These are phyloP conservation scores for Ilex paraguariensis DNA, from an alignment of 305 asterid genomes.

Conservation along the genomic window DNA sequence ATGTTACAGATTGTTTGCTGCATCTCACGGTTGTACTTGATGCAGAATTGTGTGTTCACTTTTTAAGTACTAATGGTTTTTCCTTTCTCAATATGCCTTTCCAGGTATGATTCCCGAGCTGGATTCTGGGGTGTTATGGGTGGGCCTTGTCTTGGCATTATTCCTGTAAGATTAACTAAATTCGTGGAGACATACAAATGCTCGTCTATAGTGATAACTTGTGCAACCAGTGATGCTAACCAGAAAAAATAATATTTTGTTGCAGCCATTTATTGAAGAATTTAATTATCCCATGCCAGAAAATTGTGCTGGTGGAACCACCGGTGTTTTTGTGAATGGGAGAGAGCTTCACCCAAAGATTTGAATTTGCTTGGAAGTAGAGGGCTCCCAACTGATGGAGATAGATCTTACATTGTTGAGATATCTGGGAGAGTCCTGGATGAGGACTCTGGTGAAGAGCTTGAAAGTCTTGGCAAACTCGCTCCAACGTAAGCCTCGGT, in stretches of 20 bases:
- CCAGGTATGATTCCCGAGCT: slow-evolving; percentile 90
- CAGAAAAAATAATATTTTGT: slow-evolving; percentile 9
- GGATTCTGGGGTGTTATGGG: slow-evolving; percentile 97
- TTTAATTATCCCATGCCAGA: slow-evolving; percentile 76
- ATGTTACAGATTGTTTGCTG: neutral
- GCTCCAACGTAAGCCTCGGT: slow-evolving; percentile 75
- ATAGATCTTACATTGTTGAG: slow-evolving; percentile 70
- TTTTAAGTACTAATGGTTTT: slow-evolving; percentile 11
- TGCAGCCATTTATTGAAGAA: slow-evolving; percentile 84
- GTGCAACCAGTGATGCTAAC: neutral
- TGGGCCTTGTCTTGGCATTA: slow-evolving; percentile 83
- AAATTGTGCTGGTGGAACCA: slow-evolving; percentile 68
- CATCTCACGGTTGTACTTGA: neutral
- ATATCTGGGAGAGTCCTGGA: slow-evolving; percentile 82
- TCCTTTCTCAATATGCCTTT: slow-evolving; percentile 13
- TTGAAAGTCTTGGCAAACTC: slow-evolving; percentile 76
- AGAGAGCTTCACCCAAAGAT: slow-evolving; percentile 73
- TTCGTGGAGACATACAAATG: neutral
- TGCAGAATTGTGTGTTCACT: neutral
- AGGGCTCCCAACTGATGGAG: slow-evolving; percentile 62
- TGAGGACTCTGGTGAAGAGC: slow-evolving; percentile 83
- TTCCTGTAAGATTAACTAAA: slow-evolving; percentile 57
- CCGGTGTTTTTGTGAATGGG: slow-evolving; percentile 64
- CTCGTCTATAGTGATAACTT: neutral
- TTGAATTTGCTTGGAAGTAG: slow-evolving; percentile 56